These are phyloP conservation scores for Penicillium brasilianum DNA, from an alignment of 2,329 filamentous ascomycete genomes.

Conservation along the genomic window DNA sequence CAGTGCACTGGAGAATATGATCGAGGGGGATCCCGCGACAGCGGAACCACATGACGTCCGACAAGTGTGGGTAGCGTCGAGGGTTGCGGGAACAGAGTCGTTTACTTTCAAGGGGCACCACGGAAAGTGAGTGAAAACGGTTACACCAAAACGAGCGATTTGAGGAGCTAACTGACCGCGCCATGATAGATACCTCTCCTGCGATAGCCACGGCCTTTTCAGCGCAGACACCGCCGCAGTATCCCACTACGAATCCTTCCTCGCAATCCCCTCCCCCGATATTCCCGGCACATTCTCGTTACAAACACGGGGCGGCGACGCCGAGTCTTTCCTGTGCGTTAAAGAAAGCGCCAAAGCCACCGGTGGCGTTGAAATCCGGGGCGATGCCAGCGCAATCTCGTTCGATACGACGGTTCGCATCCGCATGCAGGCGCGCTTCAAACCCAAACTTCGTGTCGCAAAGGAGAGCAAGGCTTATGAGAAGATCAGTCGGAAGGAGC, in stretches of 20 bases:
- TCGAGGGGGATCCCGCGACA: slow-evolving; percentile 79
- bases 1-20: slow-evolving; percentile 80
- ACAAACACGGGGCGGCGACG: slow-evolving; percentile 63
- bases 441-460: slow-evolving; percentile 76
- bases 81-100: slow-evolving; percentile 78
- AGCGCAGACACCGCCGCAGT: slow-evolving; percentile 81
- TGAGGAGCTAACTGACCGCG: neutral
- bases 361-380: slow-evolving; percentile 68
- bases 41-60: slow-evolving; percentile 95
- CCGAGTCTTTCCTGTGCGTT: slow-evolving; percentile 71
- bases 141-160: no score
- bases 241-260: slow-evolving; percentile 80
- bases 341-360: slow-evolving; percentile 58
- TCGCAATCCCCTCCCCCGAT: slow-evolving; percentile 65
- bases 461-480: slow-evolving; percentile 84
- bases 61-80: slow-evolving; percentile 92
- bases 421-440: slow-evolving; percentile 94
- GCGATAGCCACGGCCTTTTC: slow-evolving; percentile 80
- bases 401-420: slow-evolving; percentile 77
- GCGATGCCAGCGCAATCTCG: slow-evolving; percentile 70
- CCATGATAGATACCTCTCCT: slow-evolving; percentile 67
- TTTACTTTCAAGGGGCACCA: slow-evolving; percentile 90
- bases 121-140: slow-evolving; percentile 64
- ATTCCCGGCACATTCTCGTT: slow-evolving; percentile 74
- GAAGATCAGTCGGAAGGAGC: slow-evolving; percentile 83